These are phyloP conservation scores for Cryptosporidium xiaoi DNA, from an alignment of 169 alveolate species.

Conservation along the genomic window DNA sequence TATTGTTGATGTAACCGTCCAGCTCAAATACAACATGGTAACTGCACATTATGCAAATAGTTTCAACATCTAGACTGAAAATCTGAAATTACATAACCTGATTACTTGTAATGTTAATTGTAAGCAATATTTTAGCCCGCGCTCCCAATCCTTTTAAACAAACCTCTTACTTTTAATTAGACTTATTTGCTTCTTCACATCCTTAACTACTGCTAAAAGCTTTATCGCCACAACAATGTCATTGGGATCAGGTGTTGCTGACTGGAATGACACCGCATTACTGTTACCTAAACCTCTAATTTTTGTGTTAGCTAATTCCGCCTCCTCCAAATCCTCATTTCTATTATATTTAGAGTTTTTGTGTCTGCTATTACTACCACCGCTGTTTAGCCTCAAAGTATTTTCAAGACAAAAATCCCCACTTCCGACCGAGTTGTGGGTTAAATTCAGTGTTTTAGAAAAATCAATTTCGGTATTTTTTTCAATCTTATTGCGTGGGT, in stretches of 20 bases:
- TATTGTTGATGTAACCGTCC: slow-evolving; percentile 7
- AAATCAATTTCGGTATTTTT: not conserved
- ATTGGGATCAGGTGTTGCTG: not conserved
- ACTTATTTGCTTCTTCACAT: slow-evolving; percentile 39
- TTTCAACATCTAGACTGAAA: too few relatives aligned
- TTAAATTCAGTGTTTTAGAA: not conserved
- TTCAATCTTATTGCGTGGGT: too few relatives aligned
- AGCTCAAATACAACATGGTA: not conserved
- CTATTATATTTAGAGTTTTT: too few relatives aligned
- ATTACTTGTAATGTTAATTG: too few relatives aligned
- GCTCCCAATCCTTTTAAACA: not conserved
- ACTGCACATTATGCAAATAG: too few relatives aligned
- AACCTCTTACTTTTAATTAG: slow-evolving; percentile 13
- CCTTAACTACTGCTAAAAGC: slow-evolving; percentile 14
- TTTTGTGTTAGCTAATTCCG: not conserved
- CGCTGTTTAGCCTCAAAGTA: not conserved
- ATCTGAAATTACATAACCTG: too few relatives aligned
- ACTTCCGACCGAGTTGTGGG: not conserved
- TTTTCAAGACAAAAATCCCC: not conserved
- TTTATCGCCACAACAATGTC: slow-evolving; percentile 24
- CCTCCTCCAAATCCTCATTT: too few relatives aligned
- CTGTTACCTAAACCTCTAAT: not conserved
- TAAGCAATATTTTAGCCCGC: too few relatives aligned
- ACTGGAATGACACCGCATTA: not conserved
- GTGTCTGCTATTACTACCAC: not conserved